Conservation (phyloP, 352 stramenopile species). For the Pythium myriotylum region DNA sequence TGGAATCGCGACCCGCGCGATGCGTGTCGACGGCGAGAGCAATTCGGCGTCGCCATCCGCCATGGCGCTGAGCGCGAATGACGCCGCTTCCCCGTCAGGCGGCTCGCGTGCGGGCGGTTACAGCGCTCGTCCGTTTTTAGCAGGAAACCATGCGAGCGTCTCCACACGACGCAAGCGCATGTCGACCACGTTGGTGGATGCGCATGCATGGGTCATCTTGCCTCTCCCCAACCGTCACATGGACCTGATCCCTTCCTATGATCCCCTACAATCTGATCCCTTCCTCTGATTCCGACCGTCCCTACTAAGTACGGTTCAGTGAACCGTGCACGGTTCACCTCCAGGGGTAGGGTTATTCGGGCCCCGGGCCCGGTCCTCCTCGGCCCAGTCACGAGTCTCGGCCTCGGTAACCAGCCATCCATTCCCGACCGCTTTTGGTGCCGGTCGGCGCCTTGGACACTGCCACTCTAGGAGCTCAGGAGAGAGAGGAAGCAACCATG, state of each 20-base stretch:
- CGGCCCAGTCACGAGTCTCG: neutral
- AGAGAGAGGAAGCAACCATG: slow-evolving; percentile 83
- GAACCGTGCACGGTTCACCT: slow-evolving; percentile 5
- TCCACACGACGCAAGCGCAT: too few relatives aligned
- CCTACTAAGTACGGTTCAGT: slow-evolving; percentile 1
- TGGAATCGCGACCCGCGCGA: too few relatives aligned
- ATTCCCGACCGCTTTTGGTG: slow-evolving; percentile 7
- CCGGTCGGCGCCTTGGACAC: slow-evolving; percentile 5
- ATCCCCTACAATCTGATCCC: slow-evolving; percentile 1
- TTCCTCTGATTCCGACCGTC: neutral
- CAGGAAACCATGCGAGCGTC: too few relatives aligned
- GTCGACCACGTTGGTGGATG: too few relatives aligned
- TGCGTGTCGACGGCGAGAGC: neutral
- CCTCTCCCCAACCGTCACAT: too few relatives aligned
- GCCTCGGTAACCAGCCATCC: slow-evolving; percentile 26
- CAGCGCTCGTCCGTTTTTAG: too few relatives aligned
- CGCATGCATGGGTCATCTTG: too few relatives aligned
- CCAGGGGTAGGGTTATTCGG: slow-evolving; percentile 6
- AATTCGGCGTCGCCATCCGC: slow-evolving; percentile 3
- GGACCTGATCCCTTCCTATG: neutral
- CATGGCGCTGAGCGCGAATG: too few relatives aligned
- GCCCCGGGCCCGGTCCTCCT: neutral
- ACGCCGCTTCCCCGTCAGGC: too few relatives aligned
- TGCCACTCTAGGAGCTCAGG: slow-evolving; percentile 72
- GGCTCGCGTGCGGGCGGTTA: too few relatives aligned